A percentile compares a stretch with the other conserved stretches of the same genome.
Conservation (phyloP, 768 basidiomycete species). For the Lactarius hatsudake region DNA sequence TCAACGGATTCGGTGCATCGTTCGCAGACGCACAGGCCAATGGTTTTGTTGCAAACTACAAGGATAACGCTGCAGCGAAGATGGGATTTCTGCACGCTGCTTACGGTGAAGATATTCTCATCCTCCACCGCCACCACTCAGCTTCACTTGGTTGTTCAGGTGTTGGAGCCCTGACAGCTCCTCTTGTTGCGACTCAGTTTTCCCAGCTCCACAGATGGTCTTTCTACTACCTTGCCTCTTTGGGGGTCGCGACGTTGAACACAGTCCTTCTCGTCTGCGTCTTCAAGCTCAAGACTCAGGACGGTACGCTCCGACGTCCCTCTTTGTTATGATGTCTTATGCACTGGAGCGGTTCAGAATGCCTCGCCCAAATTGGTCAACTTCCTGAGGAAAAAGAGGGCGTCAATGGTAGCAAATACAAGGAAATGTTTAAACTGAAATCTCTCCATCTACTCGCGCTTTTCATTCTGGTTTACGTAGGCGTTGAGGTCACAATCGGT, state of each 20-base stretch:
- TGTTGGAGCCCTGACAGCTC: slow-evolving; percentile 62
- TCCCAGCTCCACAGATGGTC: slow-evolving; percentile 65
- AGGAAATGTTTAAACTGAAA: slow-evolving; percentile 44
- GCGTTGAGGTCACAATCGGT: slow-evolving; percentile 37
- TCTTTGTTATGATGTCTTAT: neutral
- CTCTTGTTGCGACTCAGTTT: slow-evolving; percentile 82
- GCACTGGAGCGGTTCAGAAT: slow-evolving; percentile 40
- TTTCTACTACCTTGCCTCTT: slow-evolving; percentile 70
- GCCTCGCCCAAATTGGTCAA: slow-evolving; percentile 53
- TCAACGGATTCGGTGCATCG: slow-evolving; percentile 52
- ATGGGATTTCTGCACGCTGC: slow-evolving; percentile 69
- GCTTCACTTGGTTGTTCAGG: slow-evolving; percentile 38
- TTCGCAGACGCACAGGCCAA: slow-evolving; percentile 70
- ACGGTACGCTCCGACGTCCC: slow-evolving; percentile 45
- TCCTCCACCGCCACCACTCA: neutral
- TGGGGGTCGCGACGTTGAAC: slow-evolving; percentile 64
- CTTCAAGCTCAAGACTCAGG: slow-evolving; percentile 69
- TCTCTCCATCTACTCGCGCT: slow-evolving; percentile 42
- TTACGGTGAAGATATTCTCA: slow-evolving; percentile 44
- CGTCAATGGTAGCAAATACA: slow-evolving; percentile 42
- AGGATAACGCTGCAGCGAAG: slow-evolving; percentile 54
- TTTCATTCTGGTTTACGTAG: slow-evolving; percentile 47
- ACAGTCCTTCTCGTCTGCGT: slow-evolving; percentile 48
- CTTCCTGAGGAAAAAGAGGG: slow-evolving; percentile 37
- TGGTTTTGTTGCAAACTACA: slow-evolving; percentile 61